A percentile compares a stretch with the other conserved stretches of the same genome.
Conservation (phyloP, 192 early-diverging fungal species). For the Backusella tarrabulga region DNA sequence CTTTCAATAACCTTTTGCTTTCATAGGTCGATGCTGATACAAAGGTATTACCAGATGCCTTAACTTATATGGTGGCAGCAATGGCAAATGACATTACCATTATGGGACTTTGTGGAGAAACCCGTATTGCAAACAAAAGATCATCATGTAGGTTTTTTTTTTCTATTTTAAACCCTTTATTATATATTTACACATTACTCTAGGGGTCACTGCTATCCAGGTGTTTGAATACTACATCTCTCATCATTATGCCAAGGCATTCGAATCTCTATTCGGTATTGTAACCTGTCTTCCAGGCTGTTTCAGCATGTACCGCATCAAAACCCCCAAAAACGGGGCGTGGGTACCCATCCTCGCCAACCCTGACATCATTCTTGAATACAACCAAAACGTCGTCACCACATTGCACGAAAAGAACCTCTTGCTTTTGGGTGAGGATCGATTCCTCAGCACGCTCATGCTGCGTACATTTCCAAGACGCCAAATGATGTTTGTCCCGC, state of each 20-base stretch:
- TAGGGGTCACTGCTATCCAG: constrained; percentile 81
- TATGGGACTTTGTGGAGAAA: constrained; percentile 98
- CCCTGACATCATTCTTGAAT: constrained; percentile 81
- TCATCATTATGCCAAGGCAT: constrained; percentile 92
- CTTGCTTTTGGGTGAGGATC: constrained; percentile 83
- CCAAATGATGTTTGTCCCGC: constrained; percentile 88
- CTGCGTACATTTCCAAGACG: constrained; percentile 82
- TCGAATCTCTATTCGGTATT: constrained; percentile 97
- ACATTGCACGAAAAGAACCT: constrained; percentile 86
- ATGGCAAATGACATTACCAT: constrained; percentile 90
- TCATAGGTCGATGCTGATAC: constrained; percentile 85
- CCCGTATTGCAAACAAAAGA: constrained; percentile 91
- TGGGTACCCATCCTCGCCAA: constrained; percentile 86
- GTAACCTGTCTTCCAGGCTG: constrained; percentile 97
- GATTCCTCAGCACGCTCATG: constrained; percentile 86
- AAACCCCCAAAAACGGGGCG: constrained; percentile 70
- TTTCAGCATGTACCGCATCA: constrained; percentile 98
- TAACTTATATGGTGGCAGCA: constrained; percentile 84
- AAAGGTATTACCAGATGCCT: constrained; percentile 70
- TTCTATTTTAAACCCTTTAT: neutral
- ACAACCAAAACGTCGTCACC: constrained; percentile 76
- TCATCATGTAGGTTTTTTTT: constrained; percentile 80
- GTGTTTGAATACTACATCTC: constrained; percentile 99
- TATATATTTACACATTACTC: neutral
- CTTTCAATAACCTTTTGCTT: too few species aligned